A percentile compares a stretch with the other conserved stretches of the same genome.
Evolutionary conservation across 495 filamentous ascomycete species (phyloP).

Genomic region (Lophiotrema nucula): DNA sequence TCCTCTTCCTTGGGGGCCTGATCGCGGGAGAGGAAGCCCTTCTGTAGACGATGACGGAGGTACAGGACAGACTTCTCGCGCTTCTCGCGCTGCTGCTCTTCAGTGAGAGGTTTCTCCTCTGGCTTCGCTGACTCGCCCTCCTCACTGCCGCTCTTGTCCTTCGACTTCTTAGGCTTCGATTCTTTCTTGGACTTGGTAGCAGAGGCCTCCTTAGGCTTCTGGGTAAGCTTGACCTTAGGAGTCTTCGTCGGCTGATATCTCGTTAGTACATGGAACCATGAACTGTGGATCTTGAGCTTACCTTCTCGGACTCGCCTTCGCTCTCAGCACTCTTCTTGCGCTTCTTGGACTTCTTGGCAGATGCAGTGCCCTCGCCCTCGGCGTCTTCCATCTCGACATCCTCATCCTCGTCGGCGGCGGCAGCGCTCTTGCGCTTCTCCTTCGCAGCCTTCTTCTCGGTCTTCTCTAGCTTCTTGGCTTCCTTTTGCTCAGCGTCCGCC

Average conservation of each 20-base stretch:
- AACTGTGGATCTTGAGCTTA: conserved; percentile 44
- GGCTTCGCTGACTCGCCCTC: conserved; percentile 50
- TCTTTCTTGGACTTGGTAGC: conserved; percentile 50
- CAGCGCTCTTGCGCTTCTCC: conserved; percentile 44
- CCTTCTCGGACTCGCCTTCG: conserved; percentile 62
- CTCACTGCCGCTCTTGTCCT: conserved; percentile 60
- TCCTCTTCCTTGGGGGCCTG: conserved; percentile 81
- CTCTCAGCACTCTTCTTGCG: conserved; percentile 65
- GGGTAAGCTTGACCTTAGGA: conserved; percentile 60
- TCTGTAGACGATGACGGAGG: conserved; percentile 85
- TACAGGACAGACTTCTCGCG: conserved; percentile 71
- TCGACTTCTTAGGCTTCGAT: conserved; percentile 49
- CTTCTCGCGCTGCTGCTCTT: conserved; percentile 60
- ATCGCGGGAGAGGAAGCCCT: conserved; percentile 81
- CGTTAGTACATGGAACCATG: background rate
- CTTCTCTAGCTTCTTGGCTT: conserved; percentile 44
- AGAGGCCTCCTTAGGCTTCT: conserved; percentile 43
- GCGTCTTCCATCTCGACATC: conserved; percentile 79
- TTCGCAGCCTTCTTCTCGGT: conserved; percentile 58
- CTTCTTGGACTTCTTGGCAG: conserved; percentile 62
- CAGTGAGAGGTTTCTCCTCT: conserved; percentile 55
- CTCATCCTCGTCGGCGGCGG: conserved; percentile 55
- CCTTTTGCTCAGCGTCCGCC: conserved; percentile 59
- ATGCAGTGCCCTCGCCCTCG: conserved; percentile 47
- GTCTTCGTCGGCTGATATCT: conserved; percentile 53